These are phyloP conservation scores for Alternaria sp. DNA, from an alignment of 2,329 filamentous ascomycete genomes.

Conservation along the genomic window DNA sequence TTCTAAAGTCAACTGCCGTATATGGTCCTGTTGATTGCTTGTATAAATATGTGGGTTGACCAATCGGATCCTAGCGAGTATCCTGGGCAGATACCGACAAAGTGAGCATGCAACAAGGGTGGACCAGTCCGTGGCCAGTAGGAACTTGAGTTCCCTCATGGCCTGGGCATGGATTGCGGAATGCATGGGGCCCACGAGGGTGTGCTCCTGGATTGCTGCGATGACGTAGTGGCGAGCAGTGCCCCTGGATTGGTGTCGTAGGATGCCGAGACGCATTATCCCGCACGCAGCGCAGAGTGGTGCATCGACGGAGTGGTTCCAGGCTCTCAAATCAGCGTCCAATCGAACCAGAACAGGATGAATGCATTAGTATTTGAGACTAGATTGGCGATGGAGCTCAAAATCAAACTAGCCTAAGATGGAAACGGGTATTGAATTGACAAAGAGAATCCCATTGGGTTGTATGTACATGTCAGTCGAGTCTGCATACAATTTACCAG, in stretches of 20 bases:
- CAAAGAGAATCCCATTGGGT: conserved; percentile 9
- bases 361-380: background rate
- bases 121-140: background rate
- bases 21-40: background rate
- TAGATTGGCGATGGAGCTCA: background rate
- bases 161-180: background rate
- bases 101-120: background rate
- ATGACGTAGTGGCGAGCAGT: background rate
- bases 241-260: background rate
- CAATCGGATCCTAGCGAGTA: background rate
- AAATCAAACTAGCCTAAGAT: background rate
- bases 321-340: no score
- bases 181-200: background rate
- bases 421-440: background rate
- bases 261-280: background rate
- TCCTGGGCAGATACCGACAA: background rate
- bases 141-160: background rate
- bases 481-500: conserved; percentile 18
- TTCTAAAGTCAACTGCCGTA: conserved; percentile 2
- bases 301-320: background rate
- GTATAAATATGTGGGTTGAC: background rate
- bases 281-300: background rate
- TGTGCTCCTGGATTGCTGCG: background rate
- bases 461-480: conserved; percentile 10
- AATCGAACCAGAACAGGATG: background rate